Conservation (phyloP, 208 protist genomes). For the Phytomonas sp. region DNA sequence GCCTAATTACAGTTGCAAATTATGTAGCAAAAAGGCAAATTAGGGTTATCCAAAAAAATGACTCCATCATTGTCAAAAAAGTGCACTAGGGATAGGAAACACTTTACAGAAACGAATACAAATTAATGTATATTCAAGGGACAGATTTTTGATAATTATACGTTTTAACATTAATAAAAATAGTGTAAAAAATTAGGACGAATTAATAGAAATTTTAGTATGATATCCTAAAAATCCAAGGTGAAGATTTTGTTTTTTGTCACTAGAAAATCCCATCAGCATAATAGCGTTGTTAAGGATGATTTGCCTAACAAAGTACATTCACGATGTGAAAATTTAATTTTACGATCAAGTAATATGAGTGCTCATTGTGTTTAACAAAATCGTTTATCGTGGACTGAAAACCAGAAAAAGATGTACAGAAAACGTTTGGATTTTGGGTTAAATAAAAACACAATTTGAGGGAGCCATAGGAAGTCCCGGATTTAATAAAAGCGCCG, state of each 20-base stretch:
- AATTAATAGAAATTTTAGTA: neutral
- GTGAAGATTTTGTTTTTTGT: neutral
- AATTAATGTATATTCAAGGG: neutral
- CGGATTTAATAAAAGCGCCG: no score
- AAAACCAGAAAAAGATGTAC: neutral
- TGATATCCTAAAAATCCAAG: neutral
- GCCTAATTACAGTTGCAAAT: neutral
- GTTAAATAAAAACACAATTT: no score
- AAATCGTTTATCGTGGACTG: neutral
- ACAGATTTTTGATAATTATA: constrained; percentile 1
- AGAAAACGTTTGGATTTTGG: neutral
- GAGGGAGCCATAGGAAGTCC: no score
- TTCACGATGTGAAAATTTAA: neutral
- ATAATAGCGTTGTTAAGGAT: neutral
- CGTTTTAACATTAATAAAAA: no score
- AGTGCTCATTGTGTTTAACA: neutral
- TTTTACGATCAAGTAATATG: neutral
- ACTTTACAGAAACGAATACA: neutral
- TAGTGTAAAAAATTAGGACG: neutral
- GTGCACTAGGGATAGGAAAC: neutral
- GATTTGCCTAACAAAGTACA: neutral
- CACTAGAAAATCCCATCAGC: neutral
- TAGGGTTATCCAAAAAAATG: neutral
- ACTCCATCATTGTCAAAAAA: neutral
- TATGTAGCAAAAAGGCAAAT: neutral